Base-by-base conservation (phyloP, 75 land plant genomes). In the Ceratopteris richardii region DNA sequence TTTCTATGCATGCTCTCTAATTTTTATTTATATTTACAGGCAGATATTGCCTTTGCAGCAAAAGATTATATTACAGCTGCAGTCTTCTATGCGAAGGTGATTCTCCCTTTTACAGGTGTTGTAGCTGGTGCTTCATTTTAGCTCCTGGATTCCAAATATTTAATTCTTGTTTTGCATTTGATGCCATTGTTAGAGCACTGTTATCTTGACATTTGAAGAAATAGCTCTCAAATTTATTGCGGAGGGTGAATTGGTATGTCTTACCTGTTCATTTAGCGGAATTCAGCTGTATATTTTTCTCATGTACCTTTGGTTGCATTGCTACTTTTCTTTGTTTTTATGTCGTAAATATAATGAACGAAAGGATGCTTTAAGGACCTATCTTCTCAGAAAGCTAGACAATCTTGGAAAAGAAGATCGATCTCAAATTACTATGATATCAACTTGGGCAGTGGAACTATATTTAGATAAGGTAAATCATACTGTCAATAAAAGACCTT, bases 371-470 rank as follows among this genome's bases (percentile, higher is more conserved):
- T 58, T 95, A 57, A 79, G 88, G 31, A 86, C 96, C 1, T 90
- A 71, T 57, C 67, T 95, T 54, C 66, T 90, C 42, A 67, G 86
- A 59, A 90, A 84, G 70, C 77, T 95, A 48, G 99, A 95, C 65
- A 86, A 72, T 65, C 80, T 95, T 54, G 56, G 86, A 17, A 82
- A 73, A 62, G 96, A 86, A 59, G 96, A 90, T 41, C 88, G 83
- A 46, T 83, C 84, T 73, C 99, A 95, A 67, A 76, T 95, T 57
- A 95, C 92, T 24, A 90, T 95, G 99, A 79, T 95, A 56, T 86
- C 96, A 21, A 95, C 96, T 3, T 92, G 98, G 99, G 78, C 79
- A 51, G 76, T 86, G 56, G 96, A 95, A 68, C 66, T 95, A 31
- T 90, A 95, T 57, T 76, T 95, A 64, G 91, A 95, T 66, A 95